Conservation (phyloP, 2,329 filamentous ascomycete genomes). For the Cytospora mali region DNA sequence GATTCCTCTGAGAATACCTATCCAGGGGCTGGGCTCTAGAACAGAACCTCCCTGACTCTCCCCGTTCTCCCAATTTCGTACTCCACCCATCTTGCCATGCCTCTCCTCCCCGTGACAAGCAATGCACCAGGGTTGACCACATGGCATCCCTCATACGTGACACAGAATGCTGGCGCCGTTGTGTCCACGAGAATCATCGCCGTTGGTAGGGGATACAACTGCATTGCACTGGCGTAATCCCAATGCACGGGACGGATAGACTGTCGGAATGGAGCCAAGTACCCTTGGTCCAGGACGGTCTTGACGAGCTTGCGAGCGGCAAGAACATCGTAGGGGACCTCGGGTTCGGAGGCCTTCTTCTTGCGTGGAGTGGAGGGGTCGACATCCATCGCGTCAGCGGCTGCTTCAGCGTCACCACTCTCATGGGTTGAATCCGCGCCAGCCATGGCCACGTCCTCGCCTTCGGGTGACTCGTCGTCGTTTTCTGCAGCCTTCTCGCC, state of each 20-base stretch:
- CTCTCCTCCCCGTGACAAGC: conserved; percentile 68
- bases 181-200: conserved; percentile 81
- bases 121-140: conserved; percentile 90
- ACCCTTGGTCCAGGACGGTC: conserved; percentile 87
- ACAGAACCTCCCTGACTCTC: conserved; percentile 63
- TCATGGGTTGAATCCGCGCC: conserved; percentile 32
- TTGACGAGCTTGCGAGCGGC: conserved; percentile 81
- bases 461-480: conserved; percentile 29
- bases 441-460: conserved; percentile 39
- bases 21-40: conserved; percentile 39
- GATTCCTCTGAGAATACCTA: not conserved
- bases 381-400: conserved; percentile 44
- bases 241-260: conserved; percentile 80
- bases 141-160: conserved; percentile 94
- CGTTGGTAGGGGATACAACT: conserved; percentile 86
- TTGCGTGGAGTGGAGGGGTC: conserved; percentile 38
- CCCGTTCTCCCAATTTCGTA: conserved; percentile 72
- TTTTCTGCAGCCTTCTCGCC: conserved; percentile 38
- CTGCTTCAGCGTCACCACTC: conserved; percentile 32
- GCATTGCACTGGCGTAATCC: conserved; percentile 78
- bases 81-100: conserved; percentile 81
- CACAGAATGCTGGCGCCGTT: conserved; percentile 77
- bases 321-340: conserved; percentile 53
- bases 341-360: conserved; percentile 21
- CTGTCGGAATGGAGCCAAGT: conserved; percentile 85